Conservation (phyloP, 148 eudicot species). For the Nepenthes mirabilis region DNA sequence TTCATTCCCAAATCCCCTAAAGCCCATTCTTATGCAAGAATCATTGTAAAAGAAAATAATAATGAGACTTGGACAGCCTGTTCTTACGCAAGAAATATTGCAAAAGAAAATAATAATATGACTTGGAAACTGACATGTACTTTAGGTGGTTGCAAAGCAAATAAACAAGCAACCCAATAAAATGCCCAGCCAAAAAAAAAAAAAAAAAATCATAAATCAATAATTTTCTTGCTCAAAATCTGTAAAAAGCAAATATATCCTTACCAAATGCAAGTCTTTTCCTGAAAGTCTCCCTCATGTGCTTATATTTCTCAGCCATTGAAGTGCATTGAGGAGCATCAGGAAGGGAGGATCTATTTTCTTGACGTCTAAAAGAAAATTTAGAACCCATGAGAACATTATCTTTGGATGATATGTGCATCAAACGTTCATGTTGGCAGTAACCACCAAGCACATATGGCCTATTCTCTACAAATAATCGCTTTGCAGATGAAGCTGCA, state of each 20-base stretch:
- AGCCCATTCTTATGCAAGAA: no score
- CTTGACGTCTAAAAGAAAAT: constrained; percentile 22
- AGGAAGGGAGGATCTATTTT: constrained; percentile 19
- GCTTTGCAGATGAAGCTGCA: constrained; percentile 77
- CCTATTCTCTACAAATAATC: constrained; percentile 66
- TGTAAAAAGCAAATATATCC: constrained; percentile 1
- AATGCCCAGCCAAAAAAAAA: no score
- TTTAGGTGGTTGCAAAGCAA: no score
- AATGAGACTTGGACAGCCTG: no score
- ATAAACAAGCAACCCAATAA: no score
- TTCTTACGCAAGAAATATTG: no score
- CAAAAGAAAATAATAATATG: no score
- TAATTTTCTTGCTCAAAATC: background rate
- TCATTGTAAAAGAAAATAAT: no score
- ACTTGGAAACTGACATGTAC: no score
- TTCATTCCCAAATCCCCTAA: no score
- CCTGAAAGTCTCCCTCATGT: constrained; percentile 69
- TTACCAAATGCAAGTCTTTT: constrained; percentile 92
- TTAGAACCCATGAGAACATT: constrained; percentile 26
- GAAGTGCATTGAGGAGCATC: constrained; percentile 45
- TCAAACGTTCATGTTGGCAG: constrained; percentile 38
- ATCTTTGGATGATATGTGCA: constrained; percentile 17
- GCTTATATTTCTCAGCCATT: constrained; percentile 75
- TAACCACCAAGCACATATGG: constrained; percentile 82
- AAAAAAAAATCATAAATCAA: constrained; percentile 1